Evolutionary conservation across 2,329 filamentous ascomycete species (phyloP), one percentile per base, ranked within the genome.

Genomic region (Paracorniculantispora psalliotae): DNA sequence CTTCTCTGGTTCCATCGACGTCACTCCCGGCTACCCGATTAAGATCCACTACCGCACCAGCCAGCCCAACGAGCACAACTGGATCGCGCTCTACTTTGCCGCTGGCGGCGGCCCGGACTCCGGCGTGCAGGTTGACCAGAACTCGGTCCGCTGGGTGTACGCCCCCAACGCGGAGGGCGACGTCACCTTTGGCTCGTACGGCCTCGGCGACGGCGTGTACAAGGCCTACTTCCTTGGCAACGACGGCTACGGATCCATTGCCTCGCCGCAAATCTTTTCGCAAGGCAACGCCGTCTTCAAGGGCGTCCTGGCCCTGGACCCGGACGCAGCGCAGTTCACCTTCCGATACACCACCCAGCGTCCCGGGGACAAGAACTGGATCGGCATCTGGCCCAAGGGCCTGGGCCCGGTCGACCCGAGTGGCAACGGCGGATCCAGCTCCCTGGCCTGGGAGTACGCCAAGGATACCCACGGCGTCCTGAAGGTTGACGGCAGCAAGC

Each of bases 1-100:
- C n/a, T 47, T 17, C 15, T 15, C 28, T 0, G 50, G 49, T 13
- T 23, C 21, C 2, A 3, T 61, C 12, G 46, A 21, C 2, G 47
- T 48, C 25, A 48, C 30, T 4, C 3, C 48, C 33, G 47, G 53
- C n/a, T 41, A 51, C 55, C 59, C 59, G 28, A 43, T 61, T 13
- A 21, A 41, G 21, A 12, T 61, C 19, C 21, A 61, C 21, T 61
- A 61, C 48, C 47, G 28, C 47, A 61, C 53, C 7, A 13, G 23
- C 8, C 10, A 21, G 28, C 48, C 59, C n/a, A 49, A 41, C 41
- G 37, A 26, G 4, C 41, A 49, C n/a, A 61, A 61, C 59, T 61
- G 59, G 59, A 25, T 61, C 28, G 59, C 39, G 17, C 7, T 61
- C 15, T 61, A 61, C 48, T 57, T 53, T 39, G 53, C 53, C n/a